phyloP scores from a whole-genome alignment of 2,329 filamentous ascomycete genomes.

The Fusarium sterilihyphosum region DNA sequence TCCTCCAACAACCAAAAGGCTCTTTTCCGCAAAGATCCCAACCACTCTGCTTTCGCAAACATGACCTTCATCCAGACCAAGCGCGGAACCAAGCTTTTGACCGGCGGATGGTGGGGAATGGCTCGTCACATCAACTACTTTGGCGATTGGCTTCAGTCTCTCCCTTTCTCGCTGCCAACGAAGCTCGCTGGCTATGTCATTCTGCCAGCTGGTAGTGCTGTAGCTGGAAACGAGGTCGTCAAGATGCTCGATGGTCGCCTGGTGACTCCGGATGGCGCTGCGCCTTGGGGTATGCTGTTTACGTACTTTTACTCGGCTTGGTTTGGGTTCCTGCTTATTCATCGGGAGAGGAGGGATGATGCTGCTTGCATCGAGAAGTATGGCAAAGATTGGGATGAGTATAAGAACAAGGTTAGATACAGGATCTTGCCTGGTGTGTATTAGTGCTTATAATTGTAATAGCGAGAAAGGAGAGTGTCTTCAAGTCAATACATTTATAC shows the following conservation, averaged over 20 bases:
- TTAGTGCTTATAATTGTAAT: fast-evolving
- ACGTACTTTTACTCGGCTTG: slow-evolving; percentile 94
- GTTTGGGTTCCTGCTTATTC: slow-evolving; percentile 83
- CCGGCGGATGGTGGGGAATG: slow-evolving; percentile 89
- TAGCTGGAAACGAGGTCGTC: slow-evolving; percentile 57
- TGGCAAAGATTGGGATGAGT: slow-evolving; percentile 87
- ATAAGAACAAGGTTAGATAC: slow-evolving; percentile 80
- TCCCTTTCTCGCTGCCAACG: slow-evolving; percentile 86
- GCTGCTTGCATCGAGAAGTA: slow-evolving; percentile 89
- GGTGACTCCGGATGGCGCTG: slow-evolving; percentile 74
- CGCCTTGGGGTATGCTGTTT: slow-evolving; percentile 83
- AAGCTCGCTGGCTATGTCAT: slow-evolving; percentile 83
- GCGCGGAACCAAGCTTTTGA: slow-evolving; percentile 79
- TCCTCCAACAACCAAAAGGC: slow-evolving; percentile 91
- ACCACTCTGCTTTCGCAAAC: slow-evolving; percentile 78
- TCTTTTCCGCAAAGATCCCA: slow-evolving; percentile 85
- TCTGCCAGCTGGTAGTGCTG: slow-evolving; percentile 58
- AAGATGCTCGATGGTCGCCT: slow-evolving; percentile 67
- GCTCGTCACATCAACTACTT: slow-evolving; percentile 94
- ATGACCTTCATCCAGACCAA: slow-evolving; percentile 86
- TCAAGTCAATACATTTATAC: fast-evolving
- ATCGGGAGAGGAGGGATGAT: slow-evolving; percentile 85
- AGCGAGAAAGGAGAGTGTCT: too few species aligned
- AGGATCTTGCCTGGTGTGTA: slow-evolving; percentile 79
- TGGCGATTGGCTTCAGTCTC: slow-evolving; percentile 91